Evolutionary conservation across 2,329 filamentous ascomycete species (phyloP).

Genomic region (Rutstroemia sp.): DNA sequence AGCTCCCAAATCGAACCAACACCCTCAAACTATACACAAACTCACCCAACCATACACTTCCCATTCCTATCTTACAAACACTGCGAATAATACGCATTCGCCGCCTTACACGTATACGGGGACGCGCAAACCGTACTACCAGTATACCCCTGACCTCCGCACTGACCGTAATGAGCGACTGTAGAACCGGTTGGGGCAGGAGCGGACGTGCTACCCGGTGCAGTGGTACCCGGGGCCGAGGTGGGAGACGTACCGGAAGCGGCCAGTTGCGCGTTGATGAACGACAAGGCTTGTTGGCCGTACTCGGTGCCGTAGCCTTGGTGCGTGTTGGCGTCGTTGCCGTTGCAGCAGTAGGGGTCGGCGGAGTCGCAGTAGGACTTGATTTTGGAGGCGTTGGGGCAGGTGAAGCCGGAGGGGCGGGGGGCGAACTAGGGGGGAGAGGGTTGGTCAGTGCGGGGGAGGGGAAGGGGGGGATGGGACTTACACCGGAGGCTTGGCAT

Average conservation of each 20-base stretch:
- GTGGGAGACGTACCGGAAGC: slow-evolving; percentile 4
- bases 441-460: background rate
- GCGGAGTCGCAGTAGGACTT: slow-evolving; percentile 52
- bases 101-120: slow-evolving; percentile 11
- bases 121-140: slow-evolving; percentile 12
- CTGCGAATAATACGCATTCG: slow-evolving; percentile 17
- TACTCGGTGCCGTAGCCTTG: slow-evolving; percentile 52
- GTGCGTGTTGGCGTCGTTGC: slow-evolving; percentile 45
- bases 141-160: slow-evolving; percentile 14
- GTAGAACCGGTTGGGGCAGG: background rate
- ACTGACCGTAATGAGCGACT: slow-evolving; percentile 8
- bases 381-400: slow-evolving; percentile 46
- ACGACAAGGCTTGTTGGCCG: slow-evolving; percentile 46
- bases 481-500: slow-evolving; percentile 50
- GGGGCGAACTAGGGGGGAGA: slow-evolving; percentile 41
- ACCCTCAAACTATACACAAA: too few species aligned
- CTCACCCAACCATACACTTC: background rate
- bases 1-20: too few species aligned
- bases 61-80: slow-evolving; percentile 11
- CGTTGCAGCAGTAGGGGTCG: slow-evolving; percentile 57
- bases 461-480: slow-evolving; percentile 22
- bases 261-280: slow-evolving; percentile 45
- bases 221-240: background rate
- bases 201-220: background rate
- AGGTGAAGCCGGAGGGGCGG: slow-evolving; percentile 45